phyloP scores from a whole-genome alignment of 1,284 basidiomycete species.

The Leccinum solheimii region DNA sequence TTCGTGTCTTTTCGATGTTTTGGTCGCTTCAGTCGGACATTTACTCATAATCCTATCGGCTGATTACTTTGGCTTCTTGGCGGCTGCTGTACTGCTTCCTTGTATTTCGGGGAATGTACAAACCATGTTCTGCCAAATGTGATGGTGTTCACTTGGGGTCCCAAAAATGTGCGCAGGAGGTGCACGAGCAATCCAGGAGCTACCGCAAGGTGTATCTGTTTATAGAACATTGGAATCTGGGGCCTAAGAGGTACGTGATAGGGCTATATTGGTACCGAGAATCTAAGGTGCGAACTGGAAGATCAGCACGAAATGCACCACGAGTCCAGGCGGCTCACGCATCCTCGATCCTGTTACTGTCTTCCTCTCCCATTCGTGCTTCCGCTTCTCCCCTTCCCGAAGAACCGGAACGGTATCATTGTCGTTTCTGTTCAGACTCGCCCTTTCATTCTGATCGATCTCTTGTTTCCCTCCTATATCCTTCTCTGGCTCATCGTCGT shows the following conservation, averaged over 20 bases:
- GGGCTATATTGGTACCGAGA: too few species aligned
- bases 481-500: slow-evolving; percentile 12
- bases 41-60: fast-evolving
- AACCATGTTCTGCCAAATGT: too few species aligned
- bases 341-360: slow-evolving; percentile 38
- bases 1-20: too few species aligned
- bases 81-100: too few species aligned
- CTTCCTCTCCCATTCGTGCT: slow-evolving; percentile 26
- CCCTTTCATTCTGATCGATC: neutral
- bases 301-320: slow-evolving; percentile 9
- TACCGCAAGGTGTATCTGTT: too few species aligned
- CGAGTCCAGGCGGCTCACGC: slow-evolving; percentile 39
- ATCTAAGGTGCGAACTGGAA: slow-evolving; percentile 8
- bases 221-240: too few species aligned
- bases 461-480: too few species aligned
- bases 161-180: neutral
- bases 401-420: neutral
- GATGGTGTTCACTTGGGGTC: neutral
- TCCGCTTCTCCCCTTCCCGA: neutral
- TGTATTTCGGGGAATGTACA: too few species aligned
- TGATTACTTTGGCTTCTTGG: too few species aligned
- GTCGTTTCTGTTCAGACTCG: neutral
- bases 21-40: too few species aligned
- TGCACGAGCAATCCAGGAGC: neutral
- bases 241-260: too few species aligned